These are phyloP conservation scores for Dryas drummondii DNA, from an alignment of 306 rosid genomes.

Conservation along the genomic window DNA sequence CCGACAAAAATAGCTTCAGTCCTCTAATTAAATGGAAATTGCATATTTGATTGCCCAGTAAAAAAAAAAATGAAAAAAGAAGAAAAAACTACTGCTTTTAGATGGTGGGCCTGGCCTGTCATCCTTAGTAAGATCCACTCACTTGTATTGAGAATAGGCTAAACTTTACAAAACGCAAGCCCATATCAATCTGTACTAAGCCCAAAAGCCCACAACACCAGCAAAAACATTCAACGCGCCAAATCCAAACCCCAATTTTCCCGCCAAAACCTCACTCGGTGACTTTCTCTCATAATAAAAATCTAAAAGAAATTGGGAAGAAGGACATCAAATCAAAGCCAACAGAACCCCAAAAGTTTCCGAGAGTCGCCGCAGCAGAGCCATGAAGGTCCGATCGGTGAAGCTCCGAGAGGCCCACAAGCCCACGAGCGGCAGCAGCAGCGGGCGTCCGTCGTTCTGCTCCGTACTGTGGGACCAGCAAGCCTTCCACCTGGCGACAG, in stretches of 20 bases:
- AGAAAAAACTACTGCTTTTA: too few relatives aligned
- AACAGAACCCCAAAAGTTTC: not conserved
- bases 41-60: too few relatives aligned
- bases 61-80: too few relatives aligned
- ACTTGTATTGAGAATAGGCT: too few relatives aligned
- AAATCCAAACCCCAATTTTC: constrained; percentile 22
- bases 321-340: not conserved
- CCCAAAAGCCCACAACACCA: not conserved
- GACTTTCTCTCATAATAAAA: not conserved
- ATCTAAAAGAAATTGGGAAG: not conserved
- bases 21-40: too few relatives aligned
- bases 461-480: constrained; percentile 87
- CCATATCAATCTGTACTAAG: not conserved
- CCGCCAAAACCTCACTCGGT: constrained; percentile 35
- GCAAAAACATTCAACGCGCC: constrained; percentile 34
- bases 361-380: not conserved
- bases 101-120: too few relatives aligned
- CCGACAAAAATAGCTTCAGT: not conserved
- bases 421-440: constrained; percentile 25
- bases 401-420: constrained; percentile 88
- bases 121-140: too few relatives aligned
- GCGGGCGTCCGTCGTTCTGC: constrained; percentile 65
- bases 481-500: constrained; percentile 67
- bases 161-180: too few relatives aligned
- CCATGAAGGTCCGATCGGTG: constrained; percentile 79